Conservation (phyloP, 306 rosid species). For the Ormosia emarginata region DNA sequence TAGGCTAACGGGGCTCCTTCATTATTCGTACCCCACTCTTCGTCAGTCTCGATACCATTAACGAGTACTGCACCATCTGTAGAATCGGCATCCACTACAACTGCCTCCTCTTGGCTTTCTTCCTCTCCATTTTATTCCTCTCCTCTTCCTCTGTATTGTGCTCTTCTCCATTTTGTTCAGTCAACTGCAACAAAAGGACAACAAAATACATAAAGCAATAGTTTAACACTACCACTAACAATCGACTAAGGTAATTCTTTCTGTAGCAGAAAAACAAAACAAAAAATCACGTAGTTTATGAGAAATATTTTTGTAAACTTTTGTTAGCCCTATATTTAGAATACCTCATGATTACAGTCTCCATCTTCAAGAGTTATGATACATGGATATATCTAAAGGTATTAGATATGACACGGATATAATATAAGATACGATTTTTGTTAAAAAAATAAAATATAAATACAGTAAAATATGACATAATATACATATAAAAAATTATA, state of each 20-base stretch:
- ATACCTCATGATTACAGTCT: slow-evolving; percentile 68
- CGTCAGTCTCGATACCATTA: slow-evolving; percentile 85
- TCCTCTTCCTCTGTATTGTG: slow-evolving; percentile 29
- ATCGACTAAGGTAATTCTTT: neutral
- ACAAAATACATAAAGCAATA: slow-evolving; percentile 7
- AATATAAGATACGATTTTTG: too few relatives aligned
- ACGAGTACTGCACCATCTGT: slow-evolving; percentile 89
- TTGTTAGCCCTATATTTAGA: neutral
- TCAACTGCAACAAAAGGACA: slow-evolving; percentile 27
- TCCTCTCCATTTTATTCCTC: slow-evolving; percentile 67
- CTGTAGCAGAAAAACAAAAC: neutral
- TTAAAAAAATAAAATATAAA: too few relatives aligned
- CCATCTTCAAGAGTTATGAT: slow-evolving; percentile 38
- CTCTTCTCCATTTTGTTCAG: slow-evolving; percentile 44
- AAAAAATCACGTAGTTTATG: neutral
- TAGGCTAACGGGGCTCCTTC: slow-evolving; percentile 98
- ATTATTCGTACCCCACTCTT: slow-evolving; percentile 99
- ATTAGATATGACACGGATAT: too few relatives aligned
- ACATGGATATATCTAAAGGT: too few relatives aligned
- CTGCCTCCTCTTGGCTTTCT: slow-evolving; percentile 90
- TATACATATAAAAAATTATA: too few relatives aligned
- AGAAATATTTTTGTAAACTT: neutral
- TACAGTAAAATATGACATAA: too few relatives aligned
- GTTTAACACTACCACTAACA: slow-evolving; percentile 8
- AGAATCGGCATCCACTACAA: slow-evolving; percentile 94